Evolutionary conservation across 352 stramenopile species (phyloP), one percentile per base, ranked within the genome.

Genomic region (Pythium grandisporangium): DNA sequence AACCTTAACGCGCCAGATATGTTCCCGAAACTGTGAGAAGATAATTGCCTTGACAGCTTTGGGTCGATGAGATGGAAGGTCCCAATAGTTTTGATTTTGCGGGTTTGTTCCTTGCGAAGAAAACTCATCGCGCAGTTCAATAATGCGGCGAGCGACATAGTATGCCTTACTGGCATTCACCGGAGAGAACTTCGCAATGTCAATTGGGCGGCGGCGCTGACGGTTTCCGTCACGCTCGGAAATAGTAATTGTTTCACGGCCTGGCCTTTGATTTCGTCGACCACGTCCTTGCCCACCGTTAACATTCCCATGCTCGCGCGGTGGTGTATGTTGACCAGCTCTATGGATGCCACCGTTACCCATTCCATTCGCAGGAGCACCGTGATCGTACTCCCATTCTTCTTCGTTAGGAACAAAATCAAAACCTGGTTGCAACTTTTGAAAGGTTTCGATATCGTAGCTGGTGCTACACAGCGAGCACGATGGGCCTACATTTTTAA

Each of bases 401-500:
- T 68, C 44, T 43, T 66, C 53, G 19, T 68, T 46, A 0, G 48
- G 37, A 8, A 57, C 45, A 49, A 86, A 88, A 24, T 90, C 71
- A 51, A 95, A 87, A 2, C 84, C 84, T 3, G 84, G 84, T 37
- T 95, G 84, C 25, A 95, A 58, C 27, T 55, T 45, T 53, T 97
- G 86, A 55, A 97, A 95, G 2, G 87, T 50, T 61, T 97, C 87
- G 17, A 80, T 65, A 49, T 97, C 86, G 32, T 76, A 92, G 3
- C 38, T 35, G 1, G 60, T 55, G 32, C 63, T 51, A 41, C 80
- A 93, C 2, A 57, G 52, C 24, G 61, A 71, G 37, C 80, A 93
- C 41, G 25, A 59, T 7, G 60, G 48, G 4, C 91, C 64, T 34
- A 68, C 30, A 1, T 53, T 43, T 26, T 71, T 45, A n/a, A 91